Base-by-base conservation (phyloP, 164 flowering plant genomes). In the Berberis vulgaris region DNA sequence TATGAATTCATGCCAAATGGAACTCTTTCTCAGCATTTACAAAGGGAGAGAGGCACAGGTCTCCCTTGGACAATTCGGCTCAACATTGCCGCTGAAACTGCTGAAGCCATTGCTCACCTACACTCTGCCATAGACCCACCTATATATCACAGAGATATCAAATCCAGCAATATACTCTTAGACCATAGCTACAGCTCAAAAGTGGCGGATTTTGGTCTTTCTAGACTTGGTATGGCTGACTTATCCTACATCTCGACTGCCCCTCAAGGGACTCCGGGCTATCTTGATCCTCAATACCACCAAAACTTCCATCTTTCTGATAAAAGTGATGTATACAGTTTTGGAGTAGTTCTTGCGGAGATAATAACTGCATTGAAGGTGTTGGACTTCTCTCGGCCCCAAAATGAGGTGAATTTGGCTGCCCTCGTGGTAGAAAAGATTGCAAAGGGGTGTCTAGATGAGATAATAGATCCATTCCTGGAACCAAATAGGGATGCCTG, bases 261-360 rank as follows among this genome's bases (percentile, higher is more conserved):
- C 26, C 98, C 98, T 0, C 98, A 90, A 65, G 98, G 98, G 0
- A 93, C 98, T 45, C 98, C 98, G 1, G 98, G 97, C 1, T 93
- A 93, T 59, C 71, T 93, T 1, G 98, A 93, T 60, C 98, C 98
- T 59, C 87, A 90, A 67, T 93, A 93, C 69, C 98, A 93, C 63
- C 96, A 90, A 63, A 69, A 80, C 60, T 93, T 82, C 67, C 91
- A 85, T 49, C 81, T 93, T 38, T 88, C 97, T 0, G 94, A 88
- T 66, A 90, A 80, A 69, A 88, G 97, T 50, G 98, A 93, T 62
- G 98, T 90, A 38, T 93, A 93, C 60, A 93, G 98, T 70, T 93
- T 93, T 52, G 98, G 97, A 2, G 98, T 93, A 0, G 94, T 93
- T 39, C 82, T 93, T 2, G 74, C 82, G 38, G 98, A 93, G 86